Base-by-base conservation (phyloP, 1,284 basidiomycete genomes). In the Phenoliferia sp. region DNA sequence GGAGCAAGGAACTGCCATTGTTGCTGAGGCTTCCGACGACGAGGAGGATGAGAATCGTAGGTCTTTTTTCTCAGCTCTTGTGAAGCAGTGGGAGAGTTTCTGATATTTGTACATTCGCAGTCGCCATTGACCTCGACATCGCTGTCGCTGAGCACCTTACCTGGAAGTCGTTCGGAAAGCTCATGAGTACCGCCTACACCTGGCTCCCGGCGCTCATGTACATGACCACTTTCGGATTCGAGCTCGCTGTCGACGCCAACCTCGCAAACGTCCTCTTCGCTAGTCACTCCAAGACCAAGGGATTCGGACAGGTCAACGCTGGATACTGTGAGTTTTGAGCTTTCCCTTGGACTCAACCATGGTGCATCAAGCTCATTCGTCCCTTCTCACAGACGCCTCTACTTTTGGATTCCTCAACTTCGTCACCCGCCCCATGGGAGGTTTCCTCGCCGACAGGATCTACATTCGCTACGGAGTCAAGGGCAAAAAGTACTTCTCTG, bases 171-270 rank as follows among this genome's bases (percentile, higher is more conserved):
- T 80, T 82, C 3, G 7, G 75, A 17, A 71, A 75, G 48, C 80
- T 86, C 58, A 54, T 85, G 33, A 29, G 71, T 9, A 82, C 77
- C 65, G 84, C 84, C 7, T 73, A 85, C n/a, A 87, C 86, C 0
- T 87, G 85, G 85, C 80, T 88, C 19, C 84, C 85, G 1, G 78
- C 84, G 1, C 73, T 86, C 16, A 83, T 81, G 22, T 39, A 34
- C 55, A 17, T 34, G 26, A 4, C 50, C 34, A 68, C 66, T 0
- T 86, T 87, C 69, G 86, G 86, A 0, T 82, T 83, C 59, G 85
- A 88, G 74, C 81, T 87, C 3, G 83, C 83, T 1, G 80, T 88
- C 54, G 84, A 88, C 68, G 83, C 84, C 17, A 83, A 84, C 64
- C 79, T 88, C 64, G 82, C 84, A 19, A 82, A 80, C 65, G 79